A percentile compares a stretch with the other conserved stretches of the same genome.
Conservation (phyloP, 2,329 filamentous ascomycete species). For the Penicillium sp. region DNA sequence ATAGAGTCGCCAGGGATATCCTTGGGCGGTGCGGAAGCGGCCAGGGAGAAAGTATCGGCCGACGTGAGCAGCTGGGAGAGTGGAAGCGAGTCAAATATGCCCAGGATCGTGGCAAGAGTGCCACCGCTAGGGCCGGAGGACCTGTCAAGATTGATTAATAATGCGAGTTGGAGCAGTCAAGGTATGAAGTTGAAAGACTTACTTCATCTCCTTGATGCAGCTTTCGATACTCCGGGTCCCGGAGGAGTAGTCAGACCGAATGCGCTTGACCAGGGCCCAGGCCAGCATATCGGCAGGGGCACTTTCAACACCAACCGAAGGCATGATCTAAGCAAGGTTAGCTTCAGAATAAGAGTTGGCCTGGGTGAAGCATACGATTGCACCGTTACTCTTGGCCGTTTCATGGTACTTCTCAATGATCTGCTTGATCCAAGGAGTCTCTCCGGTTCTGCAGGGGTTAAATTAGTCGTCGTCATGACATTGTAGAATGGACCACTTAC, state of each 20-base stretch:
- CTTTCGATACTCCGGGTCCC: conserved; percentile 50
- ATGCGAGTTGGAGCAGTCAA: background rate
- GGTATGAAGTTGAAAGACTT: conserved; percentile 16
- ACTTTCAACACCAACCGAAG: conserved; percentile 57
- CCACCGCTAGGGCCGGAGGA: conserved; percentile 51
- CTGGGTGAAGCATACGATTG: conserved; percentile 47
- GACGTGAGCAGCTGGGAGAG: conserved; percentile 44
- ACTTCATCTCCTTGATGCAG: conserved; percentile 52
- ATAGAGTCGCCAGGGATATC: conserved; percentile 30
- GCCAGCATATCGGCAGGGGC: conserved; percentile 55
- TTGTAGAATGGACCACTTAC: conserved; percentile 27
- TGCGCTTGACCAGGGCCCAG: conserved; percentile 50
- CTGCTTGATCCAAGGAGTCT: conserved; percentile 59
- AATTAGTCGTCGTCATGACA: conserved; percentile 1
- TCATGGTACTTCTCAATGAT: conserved; percentile 59
- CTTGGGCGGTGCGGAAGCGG: conserved; percentile 37
- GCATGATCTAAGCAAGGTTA: conserved; percentile 48
- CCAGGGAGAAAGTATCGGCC: conserved; percentile 50
- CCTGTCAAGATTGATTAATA: conserved; percentile 18
- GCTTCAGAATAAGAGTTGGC: background rate
- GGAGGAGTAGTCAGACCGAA: conserved; percentile 49
- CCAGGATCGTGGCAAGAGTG: conserved; percentile 63
- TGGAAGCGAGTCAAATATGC: conserved; percentile 47
- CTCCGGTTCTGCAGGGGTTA: conserved; percentile 48
- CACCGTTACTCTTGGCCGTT: conserved; percentile 54